Percentiles rank a stretch among this genome's conserved stretches.
Evolutionary conservation across 345 rosid genomes (phyloP).

Genomic region (Gossypium anomalum): DNA sequence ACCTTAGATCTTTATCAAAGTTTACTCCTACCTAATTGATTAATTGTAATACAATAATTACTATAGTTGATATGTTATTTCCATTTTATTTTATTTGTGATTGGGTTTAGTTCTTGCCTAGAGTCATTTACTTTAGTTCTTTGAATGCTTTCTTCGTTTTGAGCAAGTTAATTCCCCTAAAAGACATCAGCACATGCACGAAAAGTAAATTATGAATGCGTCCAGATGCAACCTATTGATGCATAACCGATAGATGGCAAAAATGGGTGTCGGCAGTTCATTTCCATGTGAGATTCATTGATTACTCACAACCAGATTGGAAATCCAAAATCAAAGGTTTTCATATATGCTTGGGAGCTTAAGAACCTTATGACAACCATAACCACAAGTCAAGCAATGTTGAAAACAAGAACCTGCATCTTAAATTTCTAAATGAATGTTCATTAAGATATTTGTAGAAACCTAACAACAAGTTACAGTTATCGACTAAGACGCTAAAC

Average conservation of each 20-base stretch:
- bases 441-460: neutral
- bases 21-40: neutral
- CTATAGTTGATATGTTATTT: neutral
- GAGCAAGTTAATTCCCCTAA: too few species aligned
- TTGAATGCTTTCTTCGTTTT: neutral
- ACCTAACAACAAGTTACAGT: neutral
- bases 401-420: neutral
- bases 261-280: neutral
- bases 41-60: neutral
- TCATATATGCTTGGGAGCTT: neutral
- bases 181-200: neutral
- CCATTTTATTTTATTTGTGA: neutral
- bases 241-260: neutral
- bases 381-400: neutral
- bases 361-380: neutral
- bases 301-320: neutral
- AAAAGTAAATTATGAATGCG: neutral
- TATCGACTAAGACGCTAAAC: neutral
- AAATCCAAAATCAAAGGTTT: neutral
- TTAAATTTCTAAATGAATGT: neutral
- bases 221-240: neutral
- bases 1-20: too few species aligned
- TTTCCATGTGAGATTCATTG: neutral
- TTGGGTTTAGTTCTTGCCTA: neutral
- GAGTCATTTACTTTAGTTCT: neutral